Base-by-base conservation (phyloP, 768 basidiomycete species). In the Baorangia bicolor region DNA sequence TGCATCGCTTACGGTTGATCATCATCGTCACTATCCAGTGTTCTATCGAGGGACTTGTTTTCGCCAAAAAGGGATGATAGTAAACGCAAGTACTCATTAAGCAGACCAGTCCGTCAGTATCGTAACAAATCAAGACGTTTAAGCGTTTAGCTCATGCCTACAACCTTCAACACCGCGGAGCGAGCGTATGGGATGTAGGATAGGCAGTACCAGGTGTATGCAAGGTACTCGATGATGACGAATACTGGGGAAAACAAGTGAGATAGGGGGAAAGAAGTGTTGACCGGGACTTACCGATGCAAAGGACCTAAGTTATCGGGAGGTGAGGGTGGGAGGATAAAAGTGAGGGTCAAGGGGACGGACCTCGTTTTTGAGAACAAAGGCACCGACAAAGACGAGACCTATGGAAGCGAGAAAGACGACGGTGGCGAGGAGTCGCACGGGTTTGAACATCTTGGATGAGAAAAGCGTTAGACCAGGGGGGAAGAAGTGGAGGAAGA, bases 131-230 rank as follows among this genome's bases (percentile, higher is more conserved):
- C 5, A 39, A 21, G 12, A 44, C 18, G 41, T 4, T 16, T 9
- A 42, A 10, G 4, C 11, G 5, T 42, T 51, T 50, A 70, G 46
- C 47, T 45, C 67, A 81, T 68, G 4, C 80, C 87, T 54, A 92
- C 76, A 31, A 83, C 69, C 69, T 84, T 91, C 55, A 82, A 76
- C 40, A 91, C 82, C 13, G 86, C 87, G 2, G 84, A 69, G 51
- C 94, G 82, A 3, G 94, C 94, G 64, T 95, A 96, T 3, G 94
- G 94, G 63, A 98, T 92, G 75, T 95, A 97, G 8, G 87, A 88
- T 30, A 90, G 73, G 48, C 81, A 84, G 70, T 90, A 95, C 93
- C 94, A 97, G 21, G 88, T 84, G 73, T 89, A 96, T 7, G 94
- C 94, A 54, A 96, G 78, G 72, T 91, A 96, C 71, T 95, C 87